These are phyloP conservation scores for Chaetomiaceae sp. DNA, from an alignment of 2,329 filamentous ascomycete genomes.

Conservation along the genomic window DNA sequence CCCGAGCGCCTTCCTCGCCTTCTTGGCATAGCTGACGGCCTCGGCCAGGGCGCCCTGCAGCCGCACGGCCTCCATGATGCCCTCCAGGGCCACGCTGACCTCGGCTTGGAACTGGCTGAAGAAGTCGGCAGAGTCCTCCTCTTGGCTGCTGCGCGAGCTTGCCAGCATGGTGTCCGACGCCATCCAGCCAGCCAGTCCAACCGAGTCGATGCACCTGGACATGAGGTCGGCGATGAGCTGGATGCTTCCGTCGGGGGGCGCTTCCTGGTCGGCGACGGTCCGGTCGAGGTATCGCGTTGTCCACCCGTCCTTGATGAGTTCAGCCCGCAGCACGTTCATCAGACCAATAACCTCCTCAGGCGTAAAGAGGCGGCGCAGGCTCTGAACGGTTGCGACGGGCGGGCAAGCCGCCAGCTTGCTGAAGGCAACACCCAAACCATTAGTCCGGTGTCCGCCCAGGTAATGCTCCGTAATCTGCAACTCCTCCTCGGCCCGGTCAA, in stretches of 20 bases:
- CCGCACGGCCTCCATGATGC: slow-evolving; percentile 63
- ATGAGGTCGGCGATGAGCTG: slow-evolving; percentile 67
- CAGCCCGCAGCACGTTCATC: slow-evolving; percentile 67
- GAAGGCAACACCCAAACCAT: slow-evolving; percentile 63
- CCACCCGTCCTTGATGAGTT: slow-evolving; percentile 72
- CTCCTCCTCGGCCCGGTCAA: slow-evolving; percentile 60
- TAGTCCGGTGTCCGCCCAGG: slow-evolving; percentile 59
- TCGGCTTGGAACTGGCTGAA: slow-evolving; percentile 63
- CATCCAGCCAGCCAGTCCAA: slow-evolving; percentile 72
- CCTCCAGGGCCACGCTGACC: slow-evolving; percentile 66
- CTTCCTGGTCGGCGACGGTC: slow-evolving; percentile 35
- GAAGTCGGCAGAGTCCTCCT: slow-evolving; percentile 57
- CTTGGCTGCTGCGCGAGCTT: slow-evolving; percentile 39
- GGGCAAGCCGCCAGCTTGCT: slow-evolving; percentile 66
- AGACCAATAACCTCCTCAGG: slow-evolving; percentile 67
- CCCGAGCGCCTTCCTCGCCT: slow-evolving; percentile 26
- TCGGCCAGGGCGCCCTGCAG: slow-evolving; percentile 63
- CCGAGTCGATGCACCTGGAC: slow-evolving; percentile 68
- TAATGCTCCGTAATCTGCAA: slow-evolving; percentile 65
- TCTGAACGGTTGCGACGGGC: slow-evolving; percentile 53
- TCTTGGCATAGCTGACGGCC: slow-evolving; percentile 57
- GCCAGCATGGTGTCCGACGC: slow-evolving; percentile 52
- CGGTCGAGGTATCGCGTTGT: slow-evolving; percentile 65
- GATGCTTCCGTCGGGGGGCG: slow-evolving; percentile 63
- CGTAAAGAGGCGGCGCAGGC: slow-evolving; percentile 59